Percentiles rank a stretch among this genome's conserved stretches.
Conservation (phyloP, 257 asterid genomes). For the Penstemon davidsonii region DNA sequence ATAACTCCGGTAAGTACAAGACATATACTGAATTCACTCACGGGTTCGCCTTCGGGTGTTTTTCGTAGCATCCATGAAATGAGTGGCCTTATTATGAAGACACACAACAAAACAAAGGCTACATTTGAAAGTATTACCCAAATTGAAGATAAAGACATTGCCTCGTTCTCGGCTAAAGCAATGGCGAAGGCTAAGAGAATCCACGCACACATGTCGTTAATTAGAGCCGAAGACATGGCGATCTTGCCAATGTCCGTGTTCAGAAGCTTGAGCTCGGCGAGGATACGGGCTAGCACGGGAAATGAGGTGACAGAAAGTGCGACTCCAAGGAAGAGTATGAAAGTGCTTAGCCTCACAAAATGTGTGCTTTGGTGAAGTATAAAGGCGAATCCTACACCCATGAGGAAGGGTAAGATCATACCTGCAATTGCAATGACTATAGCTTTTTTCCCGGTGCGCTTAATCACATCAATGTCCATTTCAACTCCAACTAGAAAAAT, state of each 20-base stretch:
- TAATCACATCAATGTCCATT: slow-evolving; percentile 84
- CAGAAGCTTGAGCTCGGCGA: slow-evolving; percentile 88
- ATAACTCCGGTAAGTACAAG: slow-evolving; percentile 85
- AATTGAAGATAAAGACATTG: slow-evolving; percentile 55
- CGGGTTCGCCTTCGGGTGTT: slow-evolving; percentile 75
- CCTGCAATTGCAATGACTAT: slow-evolving; percentile 64
- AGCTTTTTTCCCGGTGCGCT: slow-evolving; percentile 65
- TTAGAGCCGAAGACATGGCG: slow-evolving; percentile 85
- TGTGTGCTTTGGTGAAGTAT: slow-evolving; percentile 48
- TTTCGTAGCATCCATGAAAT: slow-evolving; percentile 49
- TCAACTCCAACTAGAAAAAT: slow-evolving; percentile 89
- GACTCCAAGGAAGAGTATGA: slow-evolving; percentile 86
- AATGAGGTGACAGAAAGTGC: slow-evolving; percentile 87
- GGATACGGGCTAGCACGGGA: slow-evolving; percentile 86
- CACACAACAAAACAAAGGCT: slow-evolving; percentile 54
- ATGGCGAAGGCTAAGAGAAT: slow-evolving; percentile 77
- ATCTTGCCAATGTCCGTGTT: slow-evolving; percentile 79
- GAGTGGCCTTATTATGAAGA: slow-evolving; percentile 57
- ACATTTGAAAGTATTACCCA: slow-evolving; percentile 77
- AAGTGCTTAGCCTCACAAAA: slow-evolving; percentile 58
- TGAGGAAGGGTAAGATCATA: slow-evolving; percentile 72
- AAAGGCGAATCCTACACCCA: slow-evolving; percentile 69
- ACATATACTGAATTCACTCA: slow-evolving; percentile 69
- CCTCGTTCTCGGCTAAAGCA: slow-evolving; percentile 76
- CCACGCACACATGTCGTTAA: slow-evolving; percentile 96